phyloP scores from a whole-genome alignment of 805 yeast species.

The Suhomyces faveliae region DNA sequence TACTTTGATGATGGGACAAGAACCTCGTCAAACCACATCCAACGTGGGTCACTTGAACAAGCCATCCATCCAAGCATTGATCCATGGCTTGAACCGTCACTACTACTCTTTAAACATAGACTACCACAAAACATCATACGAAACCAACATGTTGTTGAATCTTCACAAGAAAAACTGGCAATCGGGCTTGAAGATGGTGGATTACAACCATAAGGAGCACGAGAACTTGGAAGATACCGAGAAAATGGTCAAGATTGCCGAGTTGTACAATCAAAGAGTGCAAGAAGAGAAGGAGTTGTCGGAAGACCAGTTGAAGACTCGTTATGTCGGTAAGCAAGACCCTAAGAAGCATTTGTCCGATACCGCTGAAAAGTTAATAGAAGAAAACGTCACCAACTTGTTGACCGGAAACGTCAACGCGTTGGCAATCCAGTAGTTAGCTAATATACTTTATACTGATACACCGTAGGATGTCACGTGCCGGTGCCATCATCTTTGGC shows the following conservation, averaged over 20 bases:
- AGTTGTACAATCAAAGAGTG: slow-evolving; percentile 84
- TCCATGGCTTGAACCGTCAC: slow-evolving; percentile 95
- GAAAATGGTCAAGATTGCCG: slow-evolving; percentile 84
- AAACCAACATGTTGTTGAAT: slow-evolving; percentile 90
- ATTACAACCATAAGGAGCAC: slow-evolving; percentile 75
- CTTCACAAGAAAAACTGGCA: slow-evolving; percentile 96
- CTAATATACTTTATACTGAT: not conserved
- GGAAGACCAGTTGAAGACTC: slow-evolving; percentile 86
- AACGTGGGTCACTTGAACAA: slow-evolving; percentile 93
- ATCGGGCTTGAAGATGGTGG: slow-evolving; percentile 75
- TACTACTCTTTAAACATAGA: slow-evolving; percentile 94
- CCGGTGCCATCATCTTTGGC: not conserved
- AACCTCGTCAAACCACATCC: slow-evolving; percentile 96
- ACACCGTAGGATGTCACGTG: not conserved
- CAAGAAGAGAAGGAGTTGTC: slow-evolving; percentile 86
- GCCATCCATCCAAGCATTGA: slow-evolving; percentile 94
- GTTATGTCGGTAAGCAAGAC: slow-evolving; percentile 98
- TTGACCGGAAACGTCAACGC: slow-evolving; percentile 88
- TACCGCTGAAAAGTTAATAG: slow-evolving; percentile 81
- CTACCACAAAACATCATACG: slow-evolving; percentile 87
- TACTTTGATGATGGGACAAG: slow-evolving; percentile 90
- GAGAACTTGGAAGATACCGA: slow-evolving; percentile 70
- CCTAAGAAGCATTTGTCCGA: slow-evolving; percentile 96
- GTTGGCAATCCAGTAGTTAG: slow-evolving; percentile 70
- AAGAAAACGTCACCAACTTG: slow-evolving; percentile 84